Evolutionary conservation across 768 basidiomycete species (phyloP).

Genomic region (Amanita fuliginea): DNA sequence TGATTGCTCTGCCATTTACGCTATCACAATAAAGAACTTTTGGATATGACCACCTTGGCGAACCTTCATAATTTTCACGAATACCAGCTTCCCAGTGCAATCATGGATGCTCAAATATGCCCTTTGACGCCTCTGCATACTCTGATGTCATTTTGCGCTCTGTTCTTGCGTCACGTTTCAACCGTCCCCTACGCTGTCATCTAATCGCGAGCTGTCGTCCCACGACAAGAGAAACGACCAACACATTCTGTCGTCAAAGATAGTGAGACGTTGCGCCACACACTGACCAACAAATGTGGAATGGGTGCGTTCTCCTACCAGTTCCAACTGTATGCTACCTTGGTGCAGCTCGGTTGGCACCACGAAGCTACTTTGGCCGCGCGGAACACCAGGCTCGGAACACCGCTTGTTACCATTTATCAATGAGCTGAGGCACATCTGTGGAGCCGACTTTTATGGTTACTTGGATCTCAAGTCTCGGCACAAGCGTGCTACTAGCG

Average conservation of each 20-base stretch:
- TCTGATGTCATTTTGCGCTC: conserved; percentile 16
- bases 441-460: not conserved
- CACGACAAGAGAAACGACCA: not conserved
- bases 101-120: not conserved
- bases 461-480: not conserved
- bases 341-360: conserved; percentile 2
- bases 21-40: conserved; percentile 20
- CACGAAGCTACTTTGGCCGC: conserved; percentile 1
- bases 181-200: conserved; percentile 20
- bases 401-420: not conserved
- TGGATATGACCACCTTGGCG: not conserved
- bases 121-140: conserved; percentile 2
- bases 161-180: conserved; percentile 19
- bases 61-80: not conserved
- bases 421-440: not conserved
- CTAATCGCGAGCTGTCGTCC: conserved; percentile 10
- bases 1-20: conserved; percentile 27
- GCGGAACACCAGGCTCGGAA: not conserved
- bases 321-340: not conserved
- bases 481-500: not conserved
- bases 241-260: conserved; percentile 9
- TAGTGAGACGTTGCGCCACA: conserved; percentile 3
- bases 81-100: not conserved
- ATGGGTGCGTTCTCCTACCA: not conserved
- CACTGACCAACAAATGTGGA: conserved; percentile 3